These are phyloP conservation scores for Diplodia sapinea DNA, from an alignment of 2,329 filamentous ascomycete genomes.

Conservation along the genomic window DNA sequence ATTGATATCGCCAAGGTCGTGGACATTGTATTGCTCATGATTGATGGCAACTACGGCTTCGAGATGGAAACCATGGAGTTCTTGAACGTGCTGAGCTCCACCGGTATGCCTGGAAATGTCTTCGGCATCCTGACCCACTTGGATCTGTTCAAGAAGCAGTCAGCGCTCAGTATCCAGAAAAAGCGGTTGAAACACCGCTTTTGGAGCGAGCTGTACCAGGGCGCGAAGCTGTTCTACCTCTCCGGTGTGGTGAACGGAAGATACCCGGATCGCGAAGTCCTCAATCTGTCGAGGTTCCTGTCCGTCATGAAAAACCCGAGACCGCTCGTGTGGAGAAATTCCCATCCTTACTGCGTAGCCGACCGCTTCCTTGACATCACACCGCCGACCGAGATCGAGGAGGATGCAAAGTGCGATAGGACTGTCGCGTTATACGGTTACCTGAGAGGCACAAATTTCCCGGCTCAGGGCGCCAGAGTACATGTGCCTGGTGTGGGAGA, in stretches of 20 bases:
- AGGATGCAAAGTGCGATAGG: conserved; percentile 86
- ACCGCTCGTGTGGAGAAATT: conserved; percentile 95
- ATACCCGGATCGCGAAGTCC: conserved; percentile 94
- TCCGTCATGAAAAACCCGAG: conserved; percentile 99
- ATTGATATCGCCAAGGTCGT: conserved; percentile 97
- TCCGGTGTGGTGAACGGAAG: conserved; percentile 95
- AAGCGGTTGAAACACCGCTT: conserved; percentile 94
- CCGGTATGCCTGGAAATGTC: conserved; percentile 97
- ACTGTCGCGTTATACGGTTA: conserved; percentile 93
- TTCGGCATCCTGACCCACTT: conserved; percentile 97
- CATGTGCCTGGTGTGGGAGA: conserved; percentile 94
- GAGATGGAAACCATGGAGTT: conserved; percentile 99
- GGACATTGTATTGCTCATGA: conserved; percentile 96
- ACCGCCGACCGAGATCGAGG: conserved; percentile 87
- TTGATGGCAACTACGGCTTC: conserved; percentile 97
- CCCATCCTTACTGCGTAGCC: conserved; percentile 90
- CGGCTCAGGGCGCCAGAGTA: conserved; percentile 80
- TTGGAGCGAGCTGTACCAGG: conserved; percentile 96
- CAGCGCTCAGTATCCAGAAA: conserved; percentile 89
- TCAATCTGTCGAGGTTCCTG: conserved; percentile 93
- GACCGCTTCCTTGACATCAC: conserved; percentile 96
- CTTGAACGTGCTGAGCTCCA: conserved; percentile 87
- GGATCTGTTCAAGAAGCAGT: conserved; percentile 93
- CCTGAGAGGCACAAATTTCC: conserved; percentile 91
- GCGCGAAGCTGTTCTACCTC: conserved; percentile 95